Evolutionary conservation across 257 asterid species (phyloP), one percentile per base, ranked within the genome.

Genomic region (Thymus quinquecostatus): DNA sequence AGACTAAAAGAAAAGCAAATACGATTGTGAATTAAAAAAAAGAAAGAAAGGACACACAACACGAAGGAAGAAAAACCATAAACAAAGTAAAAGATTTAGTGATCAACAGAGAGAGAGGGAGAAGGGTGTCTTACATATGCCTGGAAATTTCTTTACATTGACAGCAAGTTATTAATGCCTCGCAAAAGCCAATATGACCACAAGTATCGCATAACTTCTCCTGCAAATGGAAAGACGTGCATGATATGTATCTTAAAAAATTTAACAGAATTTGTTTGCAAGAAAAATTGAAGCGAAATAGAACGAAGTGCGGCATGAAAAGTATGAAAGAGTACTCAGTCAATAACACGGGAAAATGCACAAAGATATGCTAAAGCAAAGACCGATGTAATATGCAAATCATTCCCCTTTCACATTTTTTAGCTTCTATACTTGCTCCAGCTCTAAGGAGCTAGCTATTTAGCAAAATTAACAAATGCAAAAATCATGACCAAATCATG

Each of bases 201-300:
- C 97, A 91, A 32, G 80, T 71, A 80, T 84, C 76, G 63, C 97
- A 91, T 53, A 70, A 33, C 3, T 50, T 47, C 69, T 64, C 87
- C 97, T 91, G 85, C 80, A 86, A 77, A 78, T 47, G 51, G 73
- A 28, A 62, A 10, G 64, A 40, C 7, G 61, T 10, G 62, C 77
- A 75, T 75, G 62, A 63, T 40, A 61, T 41, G 41, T 38, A 53
- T 53, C 68, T 32, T 63, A 41, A 34, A 45, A 10, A 51, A 44
- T 7, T 8, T 7, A 21, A 32, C 40, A 14, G 8, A 10, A 3
- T 27, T 10, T 32, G 0, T 29, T 57, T 73, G 29, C 8, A 29
- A 54, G 32, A 4, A 44, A 54, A 55, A 41, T 10, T 36, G 27
- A n/a, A 72, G 38, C 14, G 8, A 36, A 10, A 11, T 28, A 32